Base-by-base conservation (phyloP, 371 early-diverging fungal species). In the Massospora cicadina region DNA sequence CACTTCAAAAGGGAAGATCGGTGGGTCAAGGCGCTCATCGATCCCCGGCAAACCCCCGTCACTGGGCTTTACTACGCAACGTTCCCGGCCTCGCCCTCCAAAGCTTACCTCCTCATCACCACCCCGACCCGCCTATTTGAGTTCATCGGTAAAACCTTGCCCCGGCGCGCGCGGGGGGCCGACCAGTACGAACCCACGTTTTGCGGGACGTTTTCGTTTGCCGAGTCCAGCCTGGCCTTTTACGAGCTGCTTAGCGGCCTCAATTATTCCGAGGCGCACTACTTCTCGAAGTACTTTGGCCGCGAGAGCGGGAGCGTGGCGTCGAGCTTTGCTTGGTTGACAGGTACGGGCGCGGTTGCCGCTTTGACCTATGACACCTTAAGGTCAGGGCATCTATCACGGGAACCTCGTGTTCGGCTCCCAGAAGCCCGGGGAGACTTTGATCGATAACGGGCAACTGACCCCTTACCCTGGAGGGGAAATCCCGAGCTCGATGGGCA, bases 111-210 rank as follows among this genome's bases (percentile, higher is more conserved):
- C 0, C 70, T 90, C 60, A 80, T 85, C 3, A 77, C 89, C 1
- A 91, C 92, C 0, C 79, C 89, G 0, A 86, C 83, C 0, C 79
- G 88, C 28, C 79, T 94, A 25, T 92, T 90, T 69, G 89, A 92
- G 68, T 85, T 92, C 59, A 78, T 91, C 65, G 94, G 94, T 0
- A 72, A 75, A 3, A 30, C 30, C 10, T 12, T 12, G 26, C 10
- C 12, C 23, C 57, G 57, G 23, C 32, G 25, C 2, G 2, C 24
- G 2, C 32, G 53, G 23, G 43, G 17, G 17, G 26, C 25, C 53
- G 62, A 62, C 3, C n/a, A n/a, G n/a, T 59, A 30, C 27, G 55
- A 63, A 30, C 25, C 54, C 28, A 63, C n/a, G 55, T 63, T 63
- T 23, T 54, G 21, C n/a, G n/a, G 25, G 43, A 17, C 29, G 1